phyloP scores from a whole-genome alignment of 441 rosid species.

The Eruca vesicaria region DNA sequence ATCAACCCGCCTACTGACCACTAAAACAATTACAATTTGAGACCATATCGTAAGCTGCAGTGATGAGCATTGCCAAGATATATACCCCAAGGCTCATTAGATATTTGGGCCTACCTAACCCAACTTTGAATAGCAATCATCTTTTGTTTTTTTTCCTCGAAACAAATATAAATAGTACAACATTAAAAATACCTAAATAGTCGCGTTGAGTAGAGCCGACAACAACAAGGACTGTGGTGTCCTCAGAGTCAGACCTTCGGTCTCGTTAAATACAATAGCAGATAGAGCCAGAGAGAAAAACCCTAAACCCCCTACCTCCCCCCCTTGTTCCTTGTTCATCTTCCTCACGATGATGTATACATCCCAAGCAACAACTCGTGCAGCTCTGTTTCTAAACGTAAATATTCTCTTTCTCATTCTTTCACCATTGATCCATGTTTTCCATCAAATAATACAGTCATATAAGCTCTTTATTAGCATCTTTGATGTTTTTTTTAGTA shows the following conservation, averaged over 20 bases:
- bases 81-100: neutral
- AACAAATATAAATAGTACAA: neutral
- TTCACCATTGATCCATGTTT: neutral
- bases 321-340: neutral
- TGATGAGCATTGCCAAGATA: too few relatives aligned
- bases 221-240: slow-evolving; percentile 18
- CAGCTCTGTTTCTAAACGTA: slow-evolving; percentile 31
- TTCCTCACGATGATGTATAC: slow-evolving; percentile 23
- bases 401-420: slow-evolving; percentile 1
- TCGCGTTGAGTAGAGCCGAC: neutral
- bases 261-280: slow-evolving; percentile 12
- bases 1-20: too few relatives aligned
- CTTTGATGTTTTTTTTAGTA: neutral
- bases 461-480: neutral
- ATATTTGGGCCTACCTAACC: slow-evolving; percentile 1
- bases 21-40: too few relatives aligned
- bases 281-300: neutral
- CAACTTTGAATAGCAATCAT: neutral
- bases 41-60: too few relatives aligned
- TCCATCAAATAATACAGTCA: neutral
- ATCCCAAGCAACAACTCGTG: slow-evolving; percentile 33
- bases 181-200: slow-evolving; percentile 18
- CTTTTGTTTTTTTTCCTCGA: neutral
- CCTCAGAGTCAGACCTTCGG: slow-evolving; percentile 26
- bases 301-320: slow-evolving; percentile 11